Evolutionary conservation across 2,329 filamentous ascomycete species (phyloP), one percentile per base, ranked within the genome.

Genomic region (Aspergillus vadensis): DNA sequence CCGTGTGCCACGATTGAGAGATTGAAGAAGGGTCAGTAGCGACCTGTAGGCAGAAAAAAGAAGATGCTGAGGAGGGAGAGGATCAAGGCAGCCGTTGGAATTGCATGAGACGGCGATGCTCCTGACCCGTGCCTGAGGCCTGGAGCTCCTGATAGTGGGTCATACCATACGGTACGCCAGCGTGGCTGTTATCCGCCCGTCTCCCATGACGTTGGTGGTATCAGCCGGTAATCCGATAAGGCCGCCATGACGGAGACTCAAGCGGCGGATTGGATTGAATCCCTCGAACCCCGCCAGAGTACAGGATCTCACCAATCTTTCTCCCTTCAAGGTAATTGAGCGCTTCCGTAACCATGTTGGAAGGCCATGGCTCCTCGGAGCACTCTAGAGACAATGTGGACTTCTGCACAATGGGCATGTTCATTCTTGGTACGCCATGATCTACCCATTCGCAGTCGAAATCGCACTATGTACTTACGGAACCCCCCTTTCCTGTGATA

Each of bases 361-460:
- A 32, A 50, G 55, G 38, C n/a, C 47, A 54, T 55, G 32, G 39
- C n/a, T 15, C 25, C 8, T 36, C 27, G 8, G 55, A 50, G 44
- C 58, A 53, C 6, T 23, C 49, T 5, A 54, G 38, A n/a, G 49
- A 43, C 19, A 59, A 68, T 43, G 77, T 86, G 48, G 83, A 86
- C 59, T 87, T 87, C 65, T 84, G 81, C 72, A 86, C 84, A 0
- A 72, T 87, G 61, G 85, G 84, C 69, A 87, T 87, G 85, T 86
- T 87, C 76, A 87, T 87, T 63, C 83, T 87, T 61, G 85, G 84
- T 85, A 79, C 66, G 70, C 58, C 65, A 52, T 50, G 48, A 50
- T 51, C 32, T 32, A 27, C 53, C 32, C 57, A 61, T 59, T 30
- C 51, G 50, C 53, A 43, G 36, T 39, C 44, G 36, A 30, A 54